Conservation (phyloP, 2,329 filamentous ascomycete species). For the Lachnellula occidentalis region DNA sequence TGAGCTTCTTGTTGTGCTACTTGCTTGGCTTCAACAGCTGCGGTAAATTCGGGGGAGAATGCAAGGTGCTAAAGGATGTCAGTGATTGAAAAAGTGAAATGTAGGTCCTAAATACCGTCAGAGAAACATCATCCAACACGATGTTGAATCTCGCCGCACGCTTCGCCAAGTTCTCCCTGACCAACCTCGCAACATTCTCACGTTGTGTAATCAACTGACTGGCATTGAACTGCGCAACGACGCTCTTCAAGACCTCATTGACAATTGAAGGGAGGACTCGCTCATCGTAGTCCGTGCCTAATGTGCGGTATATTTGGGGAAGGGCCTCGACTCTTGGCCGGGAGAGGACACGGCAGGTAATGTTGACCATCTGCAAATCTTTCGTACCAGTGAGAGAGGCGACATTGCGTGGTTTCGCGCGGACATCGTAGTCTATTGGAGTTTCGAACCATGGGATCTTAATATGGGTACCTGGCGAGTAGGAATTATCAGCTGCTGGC, state of each 20-base stretch:
- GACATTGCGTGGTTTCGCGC: constrained; percentile 94
- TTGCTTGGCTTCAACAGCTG: constrained; percentile 68
- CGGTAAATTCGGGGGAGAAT: constrained; percentile 69
- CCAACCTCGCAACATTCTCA: constrained; percentile 89
- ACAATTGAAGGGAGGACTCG: constrained; percentile 94
- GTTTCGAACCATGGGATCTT: constrained; percentile 97
- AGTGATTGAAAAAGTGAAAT: constrained; percentile 1
- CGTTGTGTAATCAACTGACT: constrained; percentile 97
- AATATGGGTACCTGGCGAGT: constrained; percentile 74
- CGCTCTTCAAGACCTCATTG: constrained; percentile 97
- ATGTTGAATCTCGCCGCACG: constrained; percentile 97
- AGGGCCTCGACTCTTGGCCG: constrained; percentile 81
- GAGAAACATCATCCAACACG: constrained; percentile 89
- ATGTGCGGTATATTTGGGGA: constrained; percentile 93
- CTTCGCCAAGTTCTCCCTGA: constrained; percentile 86
- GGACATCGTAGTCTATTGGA: constrained; percentile 93
- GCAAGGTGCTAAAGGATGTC: constrained; percentile 52
- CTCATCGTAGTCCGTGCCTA: constrained; percentile 96
- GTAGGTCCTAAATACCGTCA: constrained; percentile 63
- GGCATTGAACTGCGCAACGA: constrained; percentile 98
- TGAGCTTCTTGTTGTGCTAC: constrained; percentile 89
- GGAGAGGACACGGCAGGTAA: constrained; percentile 97
- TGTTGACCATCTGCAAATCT: constrained; percentile 99
- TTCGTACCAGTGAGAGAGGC: constrained; percentile 97
- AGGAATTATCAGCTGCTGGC: constrained; percentile 1